A percentile compares a stretch with the other conserved stretches of the same genome.
Evolutionary conservation across 1,284 basidiomycete species (phyloP).

Genomic region (Trichosporon ovoides): DNA sequence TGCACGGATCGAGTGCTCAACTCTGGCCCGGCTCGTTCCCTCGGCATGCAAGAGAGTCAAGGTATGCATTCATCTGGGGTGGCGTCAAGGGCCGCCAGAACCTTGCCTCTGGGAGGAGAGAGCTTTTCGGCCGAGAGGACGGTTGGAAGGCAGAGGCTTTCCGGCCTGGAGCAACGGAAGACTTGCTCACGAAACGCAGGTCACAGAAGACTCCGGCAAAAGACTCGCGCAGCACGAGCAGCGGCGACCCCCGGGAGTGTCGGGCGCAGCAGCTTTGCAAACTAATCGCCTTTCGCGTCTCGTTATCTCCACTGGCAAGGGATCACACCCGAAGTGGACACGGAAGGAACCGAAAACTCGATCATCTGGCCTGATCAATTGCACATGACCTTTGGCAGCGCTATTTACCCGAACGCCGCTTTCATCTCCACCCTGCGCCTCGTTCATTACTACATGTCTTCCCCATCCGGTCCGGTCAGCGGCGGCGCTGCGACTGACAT

Average conservation of each 20-base stretch:
- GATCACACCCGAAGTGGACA: neutral
- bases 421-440: neutral
- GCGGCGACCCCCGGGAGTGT: too few relatives aligned
- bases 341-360: neutral
- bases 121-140: neutral
- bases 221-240: too few relatives aligned
- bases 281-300: neutral
- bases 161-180: neutral
- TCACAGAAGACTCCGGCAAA: too few relatives aligned
- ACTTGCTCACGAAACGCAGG: neutral
- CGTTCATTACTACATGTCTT: neutral
- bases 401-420: constrained; percentile 1
- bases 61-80: constrained; percentile 1
- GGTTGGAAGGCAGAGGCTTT: neutral
- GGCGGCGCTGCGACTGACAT: too few relatives aligned
- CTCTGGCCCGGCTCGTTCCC: neutral
- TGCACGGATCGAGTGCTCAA: neutral
- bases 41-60: neutral
- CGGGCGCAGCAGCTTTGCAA: neutral
- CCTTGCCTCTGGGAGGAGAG: neutral
- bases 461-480: neutral
- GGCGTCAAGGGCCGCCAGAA: neutral
- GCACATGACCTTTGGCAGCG: neutral
- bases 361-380: constrained; percentile 1
- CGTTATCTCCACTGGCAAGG: neutral